Conservation (phyloP, 208 protist genomes). For the Leishmania guyanensis region DNA sequence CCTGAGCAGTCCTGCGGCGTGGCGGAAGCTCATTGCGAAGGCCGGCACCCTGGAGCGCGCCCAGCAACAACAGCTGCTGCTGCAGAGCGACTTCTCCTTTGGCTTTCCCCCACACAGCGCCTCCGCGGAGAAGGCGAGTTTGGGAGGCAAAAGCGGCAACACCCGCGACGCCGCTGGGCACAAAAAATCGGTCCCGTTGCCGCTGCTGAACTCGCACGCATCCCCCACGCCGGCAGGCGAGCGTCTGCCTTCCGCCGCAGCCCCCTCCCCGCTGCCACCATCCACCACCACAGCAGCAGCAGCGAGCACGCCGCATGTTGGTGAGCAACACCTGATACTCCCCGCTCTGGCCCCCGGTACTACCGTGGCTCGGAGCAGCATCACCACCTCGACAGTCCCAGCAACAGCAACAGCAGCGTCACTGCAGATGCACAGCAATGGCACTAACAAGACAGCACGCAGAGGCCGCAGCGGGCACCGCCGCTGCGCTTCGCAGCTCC, state of each 20-base stretch:
- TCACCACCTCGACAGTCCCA: not conserved
- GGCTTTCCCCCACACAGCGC: slow-evolving; percentile 9
- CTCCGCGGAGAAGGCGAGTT: not conserved
- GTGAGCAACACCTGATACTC: not conserved
- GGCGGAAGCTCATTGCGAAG: slow-evolving; percentile 25
- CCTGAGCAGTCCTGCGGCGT: slow-evolving; percentile 20
- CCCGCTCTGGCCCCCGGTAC: not conserved
- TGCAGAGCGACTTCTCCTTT: not conserved
- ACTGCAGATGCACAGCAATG: not conserved
- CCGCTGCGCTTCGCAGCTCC: not conserved
- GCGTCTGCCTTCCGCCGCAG: not conserved
- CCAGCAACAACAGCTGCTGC: not conserved
- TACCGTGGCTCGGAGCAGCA: not conserved
- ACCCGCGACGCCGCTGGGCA: not conserved
- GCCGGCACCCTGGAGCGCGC: not conserved
- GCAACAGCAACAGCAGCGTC: not conserved
- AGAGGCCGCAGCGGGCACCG: not conserved
- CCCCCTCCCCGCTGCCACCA: not conserved
- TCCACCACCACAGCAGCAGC: not conserved
- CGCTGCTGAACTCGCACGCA: not conserved
- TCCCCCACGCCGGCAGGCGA: not conserved
- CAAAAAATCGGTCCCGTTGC: not conserved
- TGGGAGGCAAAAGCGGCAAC: not conserved
- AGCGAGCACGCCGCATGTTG: not conserved
- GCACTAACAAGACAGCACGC: not conserved